Conservation (phyloP, 139 green algal genomes). For the Yamagishiella unicocca region DNA sequence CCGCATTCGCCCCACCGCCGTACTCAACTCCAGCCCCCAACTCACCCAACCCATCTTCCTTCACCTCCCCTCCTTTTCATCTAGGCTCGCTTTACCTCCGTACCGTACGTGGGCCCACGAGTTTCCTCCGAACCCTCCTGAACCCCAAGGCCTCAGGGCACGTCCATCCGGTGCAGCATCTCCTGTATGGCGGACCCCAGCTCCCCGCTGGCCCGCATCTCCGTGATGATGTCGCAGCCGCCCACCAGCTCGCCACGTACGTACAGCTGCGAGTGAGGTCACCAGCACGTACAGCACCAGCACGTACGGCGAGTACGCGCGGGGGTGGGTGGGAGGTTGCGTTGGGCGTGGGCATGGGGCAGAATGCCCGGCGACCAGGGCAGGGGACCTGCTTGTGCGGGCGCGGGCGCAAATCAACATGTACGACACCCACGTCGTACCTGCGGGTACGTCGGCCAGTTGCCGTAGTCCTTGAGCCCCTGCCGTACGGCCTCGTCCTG, state of each 20-base stretch:
- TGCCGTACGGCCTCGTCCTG: conserved; percentile 82
- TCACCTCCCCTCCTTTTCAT: no score
- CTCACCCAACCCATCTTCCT: no score
- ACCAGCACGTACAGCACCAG: background rate
- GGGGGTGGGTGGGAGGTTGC: background rate
- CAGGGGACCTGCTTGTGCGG: no score
- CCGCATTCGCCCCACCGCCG: no score
- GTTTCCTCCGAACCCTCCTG: no score
- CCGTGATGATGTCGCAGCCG: conserved; percentile 85
- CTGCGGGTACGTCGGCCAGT: conserved; percentile 95
- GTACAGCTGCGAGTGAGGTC: conserved; percentile 84
- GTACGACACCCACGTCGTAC: conserved; percentile 51
- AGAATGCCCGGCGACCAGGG: no score
- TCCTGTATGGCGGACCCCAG: conserved; percentile 49
- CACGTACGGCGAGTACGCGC: background rate
- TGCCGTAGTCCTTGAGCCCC: conserved; percentile 89
- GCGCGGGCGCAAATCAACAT: no score
- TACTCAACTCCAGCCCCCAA: no score
- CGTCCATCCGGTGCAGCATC: conserved; percentile 60
- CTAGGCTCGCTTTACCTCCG: no score
- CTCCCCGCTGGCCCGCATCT: conserved; percentile 69
- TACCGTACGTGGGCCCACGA: no score
- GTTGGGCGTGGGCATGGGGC: no score
- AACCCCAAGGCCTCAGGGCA: no score
- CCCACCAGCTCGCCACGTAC: conserved; percentile 86